These are phyloP conservation scores for Diutina neorugosa DNA, from an alignment of 1,139 yeast genomes.

Conservation along the genomic window DNA sequence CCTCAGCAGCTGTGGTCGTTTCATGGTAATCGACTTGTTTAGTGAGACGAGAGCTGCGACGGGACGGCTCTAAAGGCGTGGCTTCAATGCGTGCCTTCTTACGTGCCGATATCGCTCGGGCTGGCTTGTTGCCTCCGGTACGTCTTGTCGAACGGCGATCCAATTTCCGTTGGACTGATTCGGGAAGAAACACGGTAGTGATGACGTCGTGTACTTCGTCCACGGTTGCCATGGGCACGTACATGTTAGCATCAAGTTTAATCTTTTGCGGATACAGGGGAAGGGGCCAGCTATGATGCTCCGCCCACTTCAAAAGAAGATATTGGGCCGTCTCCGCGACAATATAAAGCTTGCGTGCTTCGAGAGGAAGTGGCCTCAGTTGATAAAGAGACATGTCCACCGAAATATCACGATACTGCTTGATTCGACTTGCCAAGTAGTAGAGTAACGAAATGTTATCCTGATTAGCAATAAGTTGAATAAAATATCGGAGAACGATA, in stretches of 20 bases:
- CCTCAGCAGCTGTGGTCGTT: neutral
- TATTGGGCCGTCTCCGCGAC: constrained; percentile 68
- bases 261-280: constrained; percentile 77
- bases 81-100: neutral
- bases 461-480: constrained; percentile 47
- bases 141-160: neutral
- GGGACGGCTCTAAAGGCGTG: neutral
- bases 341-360: constrained; percentile 38
- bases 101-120: neutral
- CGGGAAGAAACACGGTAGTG: constrained; percentile 39
- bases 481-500: constrained; percentile 46
- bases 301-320: constrained; percentile 47
- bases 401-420: constrained; percentile 59
- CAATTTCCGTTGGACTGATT: constrained; percentile 15
- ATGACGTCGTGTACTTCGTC: constrained; percentile 34
- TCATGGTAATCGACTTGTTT: neutral
- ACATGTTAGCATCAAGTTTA: constrained; percentile 54
- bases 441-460: constrained; percentile 65
- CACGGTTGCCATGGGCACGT: constrained; percentile 38
- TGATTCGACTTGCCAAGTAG: constrained; percentile 68
- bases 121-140: neutral
- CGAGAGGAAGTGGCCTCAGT: constrained; percentile 13
- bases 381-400: constrained; percentile 26
- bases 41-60: neutral
- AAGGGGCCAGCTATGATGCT: constrained; percentile 52